Base-by-base conservation (phyloP, 208 protist genomes). In the Wallacemonas collosoma region DNA sequence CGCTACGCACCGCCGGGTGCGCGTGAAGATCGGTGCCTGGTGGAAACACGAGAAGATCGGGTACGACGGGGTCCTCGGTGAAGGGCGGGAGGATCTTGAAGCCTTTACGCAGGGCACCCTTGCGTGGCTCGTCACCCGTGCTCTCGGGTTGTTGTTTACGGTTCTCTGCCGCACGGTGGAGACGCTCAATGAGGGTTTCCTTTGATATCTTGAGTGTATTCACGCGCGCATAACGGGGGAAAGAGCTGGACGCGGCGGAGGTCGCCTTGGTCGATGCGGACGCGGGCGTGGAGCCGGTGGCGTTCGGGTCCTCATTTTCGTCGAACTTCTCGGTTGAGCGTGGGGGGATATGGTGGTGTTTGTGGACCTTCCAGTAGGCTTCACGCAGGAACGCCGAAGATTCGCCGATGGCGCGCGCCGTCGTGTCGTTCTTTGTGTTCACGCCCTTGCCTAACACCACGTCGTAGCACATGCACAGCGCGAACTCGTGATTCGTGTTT, bases 391-490 rank as follows among this genome's bases (percentile, higher is more conserved):
- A 96, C 11, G 82, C 75, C 12, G 83, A 79, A 0, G 88, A 90
- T 71, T 91, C 76, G 53, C 78, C 70, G 36, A 96, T 81, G 3
- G 89, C 92, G 12, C 85, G 80, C 4, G 92, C 92, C 1, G 92
- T 96, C 39, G 76, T 86, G 77, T 97, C 87, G 50, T 83, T 89
- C 51, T 90, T 76, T 0, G 90, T 95, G 76, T 95, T 94, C 6
- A 97, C 80, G 7, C 94, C 94, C 50, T 93, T 94, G 26, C 94
- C 94, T 8, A 97, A 71, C 41, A 95, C 82, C 7, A 86, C 79
- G 58, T 97, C 94, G 71, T 97, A 97, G 26, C 85, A 71, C 89
- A 97, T 91, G 75, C 89, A 93, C 57, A 94, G 69, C 26, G 89
- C 90, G 41, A 95, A 82, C 38, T 89, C 77, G 36, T 67, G 77